phyloP scores from a whole-genome alignment of 331 rosid species.

The Malus hybrid region DNA sequence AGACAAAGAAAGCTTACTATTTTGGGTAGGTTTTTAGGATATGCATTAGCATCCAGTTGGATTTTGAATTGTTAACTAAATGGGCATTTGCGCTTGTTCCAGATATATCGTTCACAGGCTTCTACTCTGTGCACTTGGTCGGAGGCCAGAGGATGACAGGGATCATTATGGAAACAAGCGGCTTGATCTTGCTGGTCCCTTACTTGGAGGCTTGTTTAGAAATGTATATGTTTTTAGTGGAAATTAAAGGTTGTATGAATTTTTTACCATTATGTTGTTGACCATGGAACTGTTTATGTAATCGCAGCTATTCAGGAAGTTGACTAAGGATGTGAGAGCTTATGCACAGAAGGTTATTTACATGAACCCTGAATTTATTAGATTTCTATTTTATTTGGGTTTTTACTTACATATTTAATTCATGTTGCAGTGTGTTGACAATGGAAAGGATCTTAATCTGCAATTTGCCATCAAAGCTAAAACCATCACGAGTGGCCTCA shows the following conservation, averaged over 20 bases:
- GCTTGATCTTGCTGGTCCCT: conserved; percentile 97
- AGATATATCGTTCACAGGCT: conserved; percentile 96
- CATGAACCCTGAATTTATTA: conserved; percentile 7
- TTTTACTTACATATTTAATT: conserved; percentile 13
- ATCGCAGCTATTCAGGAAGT: conserved; percentile 89
- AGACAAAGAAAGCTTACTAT: conserved; percentile 95
- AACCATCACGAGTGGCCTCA: conserved; percentile 97
- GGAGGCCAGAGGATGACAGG: conserved; percentile 97
- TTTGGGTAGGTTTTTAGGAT: conserved; percentile 57
- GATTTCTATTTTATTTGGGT: conserved; percentile 6
- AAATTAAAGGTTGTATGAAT: not conserved
- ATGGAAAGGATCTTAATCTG: conserved; percentile 94
- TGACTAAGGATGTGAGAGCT: conserved; percentile 90
- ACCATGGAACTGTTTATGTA: not conserved
- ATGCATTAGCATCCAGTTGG: not conserved
- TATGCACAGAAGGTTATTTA: conserved; percentile 83
- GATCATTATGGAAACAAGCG: conserved; percentile 98
- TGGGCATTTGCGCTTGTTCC: conserved; percentile 15
- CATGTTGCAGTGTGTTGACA: conserved; percentile 85
- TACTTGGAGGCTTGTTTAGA: conserved; percentile 96
- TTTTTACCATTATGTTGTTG: not conserved
- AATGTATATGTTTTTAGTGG: conserved; percentile 44
- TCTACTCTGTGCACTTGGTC: conserved; percentile 90
- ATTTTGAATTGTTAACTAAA: conserved; percentile 10
- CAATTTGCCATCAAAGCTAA: conserved; percentile 99